Evolutionary conservation across 805 yeast genomes (phyloP).

Genomic region (Pichia rugopelliculosa): DNA sequence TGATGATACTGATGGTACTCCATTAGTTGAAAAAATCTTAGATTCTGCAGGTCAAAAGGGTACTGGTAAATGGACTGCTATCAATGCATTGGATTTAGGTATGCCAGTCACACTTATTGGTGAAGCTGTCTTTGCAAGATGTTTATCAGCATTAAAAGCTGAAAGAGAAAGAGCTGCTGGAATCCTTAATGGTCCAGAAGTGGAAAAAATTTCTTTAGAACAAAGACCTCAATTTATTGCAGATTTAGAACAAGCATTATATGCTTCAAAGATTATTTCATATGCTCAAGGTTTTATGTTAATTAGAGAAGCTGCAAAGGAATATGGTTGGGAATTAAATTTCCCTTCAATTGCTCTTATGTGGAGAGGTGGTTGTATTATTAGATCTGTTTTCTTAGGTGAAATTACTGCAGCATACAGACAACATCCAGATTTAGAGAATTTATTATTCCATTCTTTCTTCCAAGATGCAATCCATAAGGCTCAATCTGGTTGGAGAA

Average conservation of each 20-base stretch:
- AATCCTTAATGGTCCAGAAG: slow-evolving; percentile 70
- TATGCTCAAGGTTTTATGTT: slow-evolving; percentile 99
- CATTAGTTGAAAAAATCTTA: slow-evolving; percentile 91
- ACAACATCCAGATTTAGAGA: slow-evolving; percentile 86
- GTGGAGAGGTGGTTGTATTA: slow-evolving; percentile 99
- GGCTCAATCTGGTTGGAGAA: slow-evolving; percentile 96
- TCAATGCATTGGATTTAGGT: slow-evolving; percentile 94
- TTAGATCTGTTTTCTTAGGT: slow-evolving; percentile 96
- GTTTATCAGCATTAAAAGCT: slow-evolving; percentile 83
- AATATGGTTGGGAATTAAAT: slow-evolving; percentile 94
- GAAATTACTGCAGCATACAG: slow-evolving; percentile 97
- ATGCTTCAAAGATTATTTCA: slow-evolving; percentile 96
- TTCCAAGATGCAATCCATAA: slow-evolving; percentile 83
- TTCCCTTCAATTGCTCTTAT: slow-evolving; percentile 97
- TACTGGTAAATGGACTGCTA: slow-evolving; percentile 99
- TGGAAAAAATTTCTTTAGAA: slow-evolving; percentile 53
- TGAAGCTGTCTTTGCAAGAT: slow-evolving; percentile 97
- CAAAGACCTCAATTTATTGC: slow-evolving; percentile 83
- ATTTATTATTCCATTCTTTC: slow-evolving; percentile 92
- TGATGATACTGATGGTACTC: slow-evolving; percentile 85
- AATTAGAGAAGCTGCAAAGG: slow-evolving; percentile 96
- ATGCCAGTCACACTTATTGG: slow-evolving; percentile 98
- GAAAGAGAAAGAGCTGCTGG: slow-evolving; percentile 87
- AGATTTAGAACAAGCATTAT: slow-evolving; percentile 94
- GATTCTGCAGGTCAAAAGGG: slow-evolving; percentile 99